Evolutionary conservation across 495 filamentous ascomycete genomes (phyloP).

Genomic region (Aspergillus olivimuriae): DNA sequence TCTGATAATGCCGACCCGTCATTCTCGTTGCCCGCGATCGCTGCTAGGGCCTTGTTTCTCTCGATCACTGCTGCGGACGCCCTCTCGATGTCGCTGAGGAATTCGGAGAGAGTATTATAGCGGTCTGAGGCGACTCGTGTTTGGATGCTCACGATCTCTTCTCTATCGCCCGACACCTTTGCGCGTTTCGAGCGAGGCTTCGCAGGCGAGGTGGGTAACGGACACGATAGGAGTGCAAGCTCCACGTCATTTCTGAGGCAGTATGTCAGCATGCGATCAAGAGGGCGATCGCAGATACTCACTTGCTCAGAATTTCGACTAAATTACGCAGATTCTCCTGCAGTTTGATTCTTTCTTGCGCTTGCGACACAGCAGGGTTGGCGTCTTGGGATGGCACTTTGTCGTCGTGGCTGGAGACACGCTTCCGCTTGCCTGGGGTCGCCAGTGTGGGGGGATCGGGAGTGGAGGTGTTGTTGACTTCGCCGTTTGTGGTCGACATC

Average conservation of each 20-base stretch:
- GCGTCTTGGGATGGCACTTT: constrained; percentile 26
- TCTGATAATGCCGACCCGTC: constrained; percentile 33
- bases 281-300: constrained; percentile 1
- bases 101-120: constrained; percentile 43
- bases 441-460: constrained; percentile 28
- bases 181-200: constrained; percentile 45
- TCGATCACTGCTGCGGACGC: constrained; percentile 42
- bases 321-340: constrained; percentile 37
- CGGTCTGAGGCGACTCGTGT: constrained; percentile 32
- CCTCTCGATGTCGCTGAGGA: constrained; percentile 43
- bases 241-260: constrained; percentile 34
- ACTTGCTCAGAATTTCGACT: constrained; percentile 36
- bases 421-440: constrained; percentile 43
- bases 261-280: constrained; percentile 14
- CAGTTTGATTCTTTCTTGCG: constrained; percentile 30
- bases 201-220: constrained; percentile 32
- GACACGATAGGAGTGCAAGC: constrained; percentile 36
- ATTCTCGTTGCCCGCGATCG: constrained; percentile 19
- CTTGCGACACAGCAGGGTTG: constrained; percentile 14
- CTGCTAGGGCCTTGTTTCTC: constrained; percentile 31
- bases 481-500: constrained; percentile 35
- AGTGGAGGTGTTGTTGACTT: constrained; percentile 24
- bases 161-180: constrained; percentile 37
- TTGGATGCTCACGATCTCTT: constrained; percentile 33
- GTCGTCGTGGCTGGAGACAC: constrained; percentile 35